phyloP scores from a whole-genome alignment of 805 yeast genomes.

The Candida sithepensis region DNA sequence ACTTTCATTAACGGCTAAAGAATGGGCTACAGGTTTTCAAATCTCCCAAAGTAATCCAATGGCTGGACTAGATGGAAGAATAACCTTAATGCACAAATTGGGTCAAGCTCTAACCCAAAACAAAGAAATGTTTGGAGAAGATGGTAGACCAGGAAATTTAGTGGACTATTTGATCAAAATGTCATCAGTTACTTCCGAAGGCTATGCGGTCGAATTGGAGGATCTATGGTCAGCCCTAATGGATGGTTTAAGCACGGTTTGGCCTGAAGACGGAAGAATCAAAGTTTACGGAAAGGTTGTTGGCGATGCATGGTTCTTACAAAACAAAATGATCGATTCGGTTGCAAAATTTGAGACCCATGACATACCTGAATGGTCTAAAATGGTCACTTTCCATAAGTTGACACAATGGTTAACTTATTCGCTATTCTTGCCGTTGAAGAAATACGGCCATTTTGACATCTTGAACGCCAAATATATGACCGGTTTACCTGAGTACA shows the following conservation, averaged over 20 bases:
- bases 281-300: slow-evolving; percentile 46
- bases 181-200: slow-evolving; percentile 16
- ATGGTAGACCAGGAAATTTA: slow-evolving; percentile 43
- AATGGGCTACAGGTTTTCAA: slow-evolving; percentile 44
- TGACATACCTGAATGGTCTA: slow-evolving; percentile 33
- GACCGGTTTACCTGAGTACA: slow-evolving; percentile 58
- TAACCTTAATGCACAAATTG: slow-evolving; percentile 41
- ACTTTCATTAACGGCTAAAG: slow-evolving; percentile 30
- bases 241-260: slow-evolving; percentile 53
- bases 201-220: slow-evolving; percentile 38
- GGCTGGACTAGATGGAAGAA: slow-evolving; percentile 54
- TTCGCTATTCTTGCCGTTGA: slow-evolving; percentile 53
- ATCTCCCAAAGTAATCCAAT: slow-evolving; percentile 44
- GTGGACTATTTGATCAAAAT: slow-evolving; percentile 43
- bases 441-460: slow-evolving; percentile 40
- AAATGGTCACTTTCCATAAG: slow-evolving; percentile 60
- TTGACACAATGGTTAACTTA: slow-evolving; percentile 67
- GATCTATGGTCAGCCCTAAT: slow-evolving; percentile 53
- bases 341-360: slow-evolving; percentile 15
- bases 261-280: slow-evolving; percentile 59
- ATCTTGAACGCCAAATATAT: slow-evolving; percentile 37
- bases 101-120: slow-evolving; percentile 43
- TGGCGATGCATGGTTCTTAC: slow-evolving; percentile 61
- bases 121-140: slow-evolving; percentile 36
- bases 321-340: slow-evolving; percentile 27